Base-by-base conservation (phyloP, 495 filamentous ascomycete species). In the Daldinia decipiens region DNA sequence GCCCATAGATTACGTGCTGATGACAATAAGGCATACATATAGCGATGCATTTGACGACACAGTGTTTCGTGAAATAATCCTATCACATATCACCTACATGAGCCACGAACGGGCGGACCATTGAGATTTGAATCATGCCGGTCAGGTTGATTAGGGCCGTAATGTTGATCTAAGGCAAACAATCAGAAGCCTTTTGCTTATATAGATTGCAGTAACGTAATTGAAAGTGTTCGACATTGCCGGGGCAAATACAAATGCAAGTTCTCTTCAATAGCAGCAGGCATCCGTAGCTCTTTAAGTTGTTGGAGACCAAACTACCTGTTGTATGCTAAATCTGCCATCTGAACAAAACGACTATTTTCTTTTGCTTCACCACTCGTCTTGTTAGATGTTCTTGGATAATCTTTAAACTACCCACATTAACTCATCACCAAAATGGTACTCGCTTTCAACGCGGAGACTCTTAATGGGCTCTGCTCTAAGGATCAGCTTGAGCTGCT, bases 401-500 rank as follows among this genome's bases (percentile, higher is more conserved):
- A 47, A 19, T 11, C 15, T 54, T n/a, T n/a, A 53, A 31, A 31
- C 27, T 29, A 15, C 13, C 26, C 5, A 5, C 29, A 11, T 17
- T 17, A 47, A n/a, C 11, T 26, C 26, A 39, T 11, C 3, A 27
- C 6, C 6, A 57, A 21, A n/a, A 71, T 71, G 68, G 68, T 71
- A 0, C 52, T 60, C 13, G 2, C 62, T 31, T 71, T 71, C 26
- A 59, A 63, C 27, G 52, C 47, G 11, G 68, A 71, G 52, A 62
- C 40, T 9, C 63, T 71, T 0, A 71, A 71, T 31, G 68, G 63
- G 50, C 63, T 71, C 38, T 71, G 68, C 27, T 71, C 68, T 21
- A 36, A 67, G 24, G 68, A 71, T 13, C 68, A 71, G 24, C 68
- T 71, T 2, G 63, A 67, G 31, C 76, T 88, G n/a, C 74, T 89